Conservation (phyloP, 2,329 filamentous ascomycete genomes). For the Pseudogymnoascus sp. region DNA sequence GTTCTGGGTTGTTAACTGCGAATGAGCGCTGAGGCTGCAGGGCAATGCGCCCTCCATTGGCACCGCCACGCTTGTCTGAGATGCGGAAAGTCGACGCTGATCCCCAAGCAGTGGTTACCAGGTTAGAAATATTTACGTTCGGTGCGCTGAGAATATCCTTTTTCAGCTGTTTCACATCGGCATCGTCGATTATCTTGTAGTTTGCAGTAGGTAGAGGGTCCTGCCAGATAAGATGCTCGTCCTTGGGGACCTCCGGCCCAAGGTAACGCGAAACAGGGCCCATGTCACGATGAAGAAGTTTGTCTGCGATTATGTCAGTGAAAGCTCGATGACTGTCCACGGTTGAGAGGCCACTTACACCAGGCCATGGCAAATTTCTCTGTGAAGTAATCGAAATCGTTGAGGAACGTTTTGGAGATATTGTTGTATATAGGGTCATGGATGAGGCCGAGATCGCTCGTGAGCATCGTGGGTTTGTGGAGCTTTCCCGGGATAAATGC, state of each 20-base stretch:
- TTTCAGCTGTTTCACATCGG: conserved; percentile 43
- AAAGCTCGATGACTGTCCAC: neutral
- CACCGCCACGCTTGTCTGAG: conserved; percentile 53
- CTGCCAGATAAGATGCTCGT: conserved; percentile 46
- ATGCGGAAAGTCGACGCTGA: conserved; percentile 46
- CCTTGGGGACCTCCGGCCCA: conserved; percentile 49
- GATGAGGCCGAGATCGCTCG: conserved; percentile 47
- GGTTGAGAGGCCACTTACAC: neutral
- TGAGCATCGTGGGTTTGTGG: conserved; percentile 47
- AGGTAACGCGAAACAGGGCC: conserved; percentile 48
- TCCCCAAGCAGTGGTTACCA: conserved; percentile 43
- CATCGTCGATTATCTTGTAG: conserved; percentile 40
- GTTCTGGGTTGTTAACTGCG: conserved; percentile 49
- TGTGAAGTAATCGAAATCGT: conserved; percentile 46
- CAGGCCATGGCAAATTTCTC: conserved; percentile 45
- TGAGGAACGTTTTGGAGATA: conserved; percentile 34
- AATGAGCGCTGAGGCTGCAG: conserved; percentile 48
- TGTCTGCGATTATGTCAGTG: conserved; percentile 50
- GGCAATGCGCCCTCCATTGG: conserved; percentile 52
- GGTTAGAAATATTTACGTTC: conserved; percentile 39
- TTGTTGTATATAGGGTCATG: conserved; percentile 50
- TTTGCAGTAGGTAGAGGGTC: conserved; percentile 44
- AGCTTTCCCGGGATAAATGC: conserved; percentile 48
- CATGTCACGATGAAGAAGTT: conserved; percentile 55
- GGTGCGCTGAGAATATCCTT: conserved; percentile 41